Percentiles rank a stretch among this genome's conserved stretches.
Evolutionary conservation across 352 stramenopile genomes (phyloP).

Genomic region (Pythium folliculosum): DNA sequence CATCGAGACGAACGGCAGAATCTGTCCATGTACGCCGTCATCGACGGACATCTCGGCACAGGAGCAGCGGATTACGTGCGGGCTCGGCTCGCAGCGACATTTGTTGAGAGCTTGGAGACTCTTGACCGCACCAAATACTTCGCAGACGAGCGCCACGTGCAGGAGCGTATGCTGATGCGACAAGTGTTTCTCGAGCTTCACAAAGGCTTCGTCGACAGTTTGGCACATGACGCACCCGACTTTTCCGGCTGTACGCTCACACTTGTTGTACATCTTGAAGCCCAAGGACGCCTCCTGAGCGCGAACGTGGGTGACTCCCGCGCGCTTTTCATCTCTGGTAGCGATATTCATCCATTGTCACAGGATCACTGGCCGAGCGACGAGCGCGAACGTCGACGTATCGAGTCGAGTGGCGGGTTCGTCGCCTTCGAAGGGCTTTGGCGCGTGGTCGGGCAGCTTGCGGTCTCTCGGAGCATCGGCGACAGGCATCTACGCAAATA

Average conservation of each 20-base stretch:
- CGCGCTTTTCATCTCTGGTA: slow-evolving; percentile 43
- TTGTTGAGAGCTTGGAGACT: slow-evolving; percentile 7
- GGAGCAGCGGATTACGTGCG: slow-evolving; percentile 83
- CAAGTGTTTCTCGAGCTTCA: slow-evolving; percentile 80
- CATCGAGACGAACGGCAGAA: slow-evolving; percentile 1
- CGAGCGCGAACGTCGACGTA: slow-evolving; percentile 46
- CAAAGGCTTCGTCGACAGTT: slow-evolving; percentile 44
- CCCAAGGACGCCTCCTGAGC: slow-evolving; percentile 51
- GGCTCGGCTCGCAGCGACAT: slow-evolving; percentile 2
- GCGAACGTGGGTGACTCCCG: slow-evolving; percentile 89
- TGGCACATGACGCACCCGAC: slow-evolving; percentile 34
- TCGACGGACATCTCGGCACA: slow-evolving; percentile 94
- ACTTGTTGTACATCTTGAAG: slow-evolving; percentile 65
- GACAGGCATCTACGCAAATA: slow-evolving; percentile 85
- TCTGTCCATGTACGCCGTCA: slow-evolving; percentile 93
- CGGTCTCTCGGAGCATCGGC: slow-evolving; percentile 91
- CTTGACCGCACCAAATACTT: neutral
- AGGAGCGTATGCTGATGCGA: slow-evolving; percentile 58
- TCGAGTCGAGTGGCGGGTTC: slow-evolving; percentile 80
- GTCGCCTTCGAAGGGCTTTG: slow-evolving; percentile 69
- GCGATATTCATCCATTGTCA: slow-evolving; percentile 35
- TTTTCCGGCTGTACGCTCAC: slow-evolving; percentile 86
- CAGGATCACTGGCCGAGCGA: slow-evolving; percentile 70
- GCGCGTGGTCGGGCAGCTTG: slow-evolving; percentile 90
- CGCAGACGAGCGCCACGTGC: slow-evolving; percentile 27